Conservation (phyloP, 306 rosid species). For the cucumber (Cucumis sativus) region Cucumber_9930_V3 NC_026655.2:28893001-28893500, state of each 20-base stretch:
- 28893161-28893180: too few relatives aligned
- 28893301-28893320: too few relatives aligned
- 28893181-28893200: too few relatives aligned
- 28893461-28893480: background rate
- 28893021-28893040: background rate
- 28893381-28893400: background rate
- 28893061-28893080: background rate
- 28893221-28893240: too few relatives aligned
- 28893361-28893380: background rate
- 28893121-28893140: too few relatives aligned
- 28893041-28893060: background rate
- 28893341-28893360: too few relatives aligned
- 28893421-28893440: background rate
- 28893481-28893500: background rate
- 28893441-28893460: background rate
- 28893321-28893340: too few relatives aligned
- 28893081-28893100: background rate
- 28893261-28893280: too few relatives aligned
- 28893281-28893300: too few relatives aligned
- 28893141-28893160: too few relatives aligned
- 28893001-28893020: background rate
- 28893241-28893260: too few relatives aligned
- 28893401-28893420: background rate
- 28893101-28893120: background rate
- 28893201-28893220: too few relatives aligned